Evolutionary conservation across 225 moss, liverwort and hornwort species (phyloP).

Genomic region (Physcomitrium patens): DNA sequence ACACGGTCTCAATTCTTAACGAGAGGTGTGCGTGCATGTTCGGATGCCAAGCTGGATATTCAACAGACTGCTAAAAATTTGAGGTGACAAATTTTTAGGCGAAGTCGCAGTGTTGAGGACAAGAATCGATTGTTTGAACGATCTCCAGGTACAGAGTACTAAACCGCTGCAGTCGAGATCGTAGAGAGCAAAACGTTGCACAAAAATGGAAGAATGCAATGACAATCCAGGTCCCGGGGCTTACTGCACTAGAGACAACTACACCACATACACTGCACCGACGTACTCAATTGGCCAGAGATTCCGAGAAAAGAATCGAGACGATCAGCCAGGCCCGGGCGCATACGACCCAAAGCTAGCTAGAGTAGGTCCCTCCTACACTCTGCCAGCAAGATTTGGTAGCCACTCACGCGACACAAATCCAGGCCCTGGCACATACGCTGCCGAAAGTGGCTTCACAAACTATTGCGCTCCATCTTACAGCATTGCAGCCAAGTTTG

Average conservation of each 20-base stretch:
- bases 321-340: constrained; percentile 77
- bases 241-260: constrained; percentile 57
- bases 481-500: constrained; percentile 60
- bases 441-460: constrained; percentile 38
- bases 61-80: no score
- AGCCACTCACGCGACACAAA: constrained; percentile 25
- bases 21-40: no score
- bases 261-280: constrained; percentile 61
- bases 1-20: no score
- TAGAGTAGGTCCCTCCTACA: constrained; percentile 62
- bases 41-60: no score
- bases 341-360: constrained; percentile 58
- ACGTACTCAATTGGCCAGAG: constrained; percentile 71
- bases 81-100: no score
- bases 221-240: constrained; percentile 75
- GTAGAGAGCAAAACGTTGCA: no score
- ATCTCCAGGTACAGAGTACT: no score
- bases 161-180: no score
- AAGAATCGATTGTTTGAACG: no score
- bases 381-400: constrained; percentile 59
- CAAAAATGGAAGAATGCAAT: constrained; percentile 42
- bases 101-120: no score
- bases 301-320: constrained; percentile 30
- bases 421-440: constrained; percentile 76
- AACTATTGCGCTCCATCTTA: constrained; percentile 64